Evolutionary conservation across 139 green algal genomes (phyloP).

Genomic region (Volvox africanus): DNA sequence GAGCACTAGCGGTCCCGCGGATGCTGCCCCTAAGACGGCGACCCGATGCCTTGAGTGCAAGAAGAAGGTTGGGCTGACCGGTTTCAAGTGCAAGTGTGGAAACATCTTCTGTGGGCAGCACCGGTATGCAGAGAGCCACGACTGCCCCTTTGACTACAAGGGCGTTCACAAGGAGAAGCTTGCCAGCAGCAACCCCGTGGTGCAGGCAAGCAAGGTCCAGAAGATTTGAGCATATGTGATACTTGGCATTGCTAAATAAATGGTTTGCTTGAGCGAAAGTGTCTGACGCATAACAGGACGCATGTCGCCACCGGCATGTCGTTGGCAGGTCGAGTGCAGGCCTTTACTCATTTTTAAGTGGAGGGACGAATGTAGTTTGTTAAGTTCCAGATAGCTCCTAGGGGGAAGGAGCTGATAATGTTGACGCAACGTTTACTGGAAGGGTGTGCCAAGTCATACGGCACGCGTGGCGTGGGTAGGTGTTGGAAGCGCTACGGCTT

Average conservation of each 20-base stretch:
- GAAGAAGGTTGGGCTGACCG: slow-evolving; percentile 88
- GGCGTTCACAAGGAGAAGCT: slow-evolving; percentile 68
- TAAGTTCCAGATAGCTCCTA: too few species aligned
- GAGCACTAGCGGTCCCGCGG: slow-evolving; percentile 3
- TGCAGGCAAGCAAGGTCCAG: slow-evolving; percentile 71
- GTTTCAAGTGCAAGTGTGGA: slow-evolving; percentile 92
- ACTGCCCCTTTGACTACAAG: slow-evolving; percentile 92
- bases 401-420: too few species aligned
- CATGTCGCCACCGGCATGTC: slow-evolving; percentile 1
- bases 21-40: neutral
- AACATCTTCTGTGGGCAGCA: slow-evolving; percentile 84
- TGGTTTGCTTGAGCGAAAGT: neutral
- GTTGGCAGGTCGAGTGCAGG: slow-evolving; percentile 12
- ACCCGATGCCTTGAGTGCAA: slow-evolving; percentile 69
- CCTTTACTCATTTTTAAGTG: neutral
- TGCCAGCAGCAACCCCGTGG: slow-evolving; percentile 74
- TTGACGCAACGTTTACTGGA: too few species aligned
- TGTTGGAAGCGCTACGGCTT: too few species aligned
- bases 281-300: slow-evolving; percentile 27
- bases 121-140: slow-evolving; percentile 87
- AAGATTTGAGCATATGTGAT: slow-evolving; percentile 47
- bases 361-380: neutral
- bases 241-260: neutral
- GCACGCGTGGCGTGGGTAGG: too few species aligned
- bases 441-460: too few species aligned